Conservation (phyloP, 208 protist genomes). For the Acanthamoeba pearcei region DNA sequence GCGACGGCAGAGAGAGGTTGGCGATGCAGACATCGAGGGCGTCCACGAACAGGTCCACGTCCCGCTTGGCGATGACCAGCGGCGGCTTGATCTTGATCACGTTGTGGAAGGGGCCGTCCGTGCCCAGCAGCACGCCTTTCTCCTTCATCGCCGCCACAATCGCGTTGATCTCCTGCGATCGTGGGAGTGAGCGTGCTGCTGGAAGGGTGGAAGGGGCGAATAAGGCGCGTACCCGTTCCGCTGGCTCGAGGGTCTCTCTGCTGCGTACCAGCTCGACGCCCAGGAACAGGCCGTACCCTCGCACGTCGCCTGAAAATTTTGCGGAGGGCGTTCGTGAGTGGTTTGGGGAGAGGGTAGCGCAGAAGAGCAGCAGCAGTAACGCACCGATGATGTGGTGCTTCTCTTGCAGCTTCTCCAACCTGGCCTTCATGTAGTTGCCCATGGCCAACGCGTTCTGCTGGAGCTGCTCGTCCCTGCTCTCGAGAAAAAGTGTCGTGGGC, state of each 20-base stretch:
- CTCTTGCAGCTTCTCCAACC: slow-evolving; percentile 5
- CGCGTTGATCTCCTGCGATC: neutral
- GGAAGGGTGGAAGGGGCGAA: no score
- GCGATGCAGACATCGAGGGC: slow-evolving; percentile 44
- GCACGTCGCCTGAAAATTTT: slow-evolving; percentile 59
- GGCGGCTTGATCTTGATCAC: slow-evolving; percentile 76
- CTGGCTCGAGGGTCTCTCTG: slow-evolving; percentile 60
- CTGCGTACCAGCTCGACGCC: slow-evolving; percentile 70
- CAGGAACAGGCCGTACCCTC: slow-evolving; percentile 70
- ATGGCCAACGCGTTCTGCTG: slow-evolving; percentile 64
- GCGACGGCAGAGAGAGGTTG: neutral
- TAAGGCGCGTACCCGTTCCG: neutral
- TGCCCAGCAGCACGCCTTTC: slow-evolving; percentile 57
- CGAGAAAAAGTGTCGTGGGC: neutral
- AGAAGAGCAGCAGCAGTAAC: neutral
- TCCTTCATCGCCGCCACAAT: slow-evolving; percentile 52
- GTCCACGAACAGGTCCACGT: slow-evolving; percentile 32
- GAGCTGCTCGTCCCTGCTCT: slow-evolving; percentile 32
- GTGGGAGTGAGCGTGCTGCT: neutral
- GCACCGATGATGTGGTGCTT: slow-evolving; percentile 63
- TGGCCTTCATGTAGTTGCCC: slow-evolving; percentile 43
- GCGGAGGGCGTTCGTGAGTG: neutral
- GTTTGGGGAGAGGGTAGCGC: neutral
- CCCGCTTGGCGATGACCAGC: slow-evolving; percentile 20
- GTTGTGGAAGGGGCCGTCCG: slow-evolving; percentile 67